Conservation (phyloP, 208 protist species). For the Naegleria gruberi region DNA sequence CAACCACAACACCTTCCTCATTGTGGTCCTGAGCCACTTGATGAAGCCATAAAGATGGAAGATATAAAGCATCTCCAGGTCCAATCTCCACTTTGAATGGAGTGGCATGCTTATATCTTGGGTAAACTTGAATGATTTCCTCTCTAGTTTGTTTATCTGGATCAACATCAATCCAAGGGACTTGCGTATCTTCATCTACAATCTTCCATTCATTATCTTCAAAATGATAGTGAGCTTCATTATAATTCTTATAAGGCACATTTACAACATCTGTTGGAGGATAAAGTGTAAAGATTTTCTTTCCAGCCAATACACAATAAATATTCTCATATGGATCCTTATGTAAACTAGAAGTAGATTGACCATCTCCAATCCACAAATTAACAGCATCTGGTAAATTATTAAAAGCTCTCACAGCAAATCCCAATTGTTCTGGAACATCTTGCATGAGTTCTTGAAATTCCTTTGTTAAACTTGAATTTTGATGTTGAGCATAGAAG, state of each 20-base stretch:
- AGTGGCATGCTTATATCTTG: conserved; percentile 41
- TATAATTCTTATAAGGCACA: conserved; percentile 58
- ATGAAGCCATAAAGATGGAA: conserved; percentile 76
- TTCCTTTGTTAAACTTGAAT: conserved; percentile 66
- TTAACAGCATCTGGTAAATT: conserved; percentile 65
- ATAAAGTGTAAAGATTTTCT: conserved; percentile 45
- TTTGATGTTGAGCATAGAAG: conserved; percentile 74
- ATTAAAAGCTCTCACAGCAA: conserved; percentile 36
- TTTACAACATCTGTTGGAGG: conserved; percentile 30
- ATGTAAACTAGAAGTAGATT: conserved; percentile 70
- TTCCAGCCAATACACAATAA: conserved; percentile 69
- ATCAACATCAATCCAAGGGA: conserved; percentile 76
- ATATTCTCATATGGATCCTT: conserved; percentile 83
- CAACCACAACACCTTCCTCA: conserved; percentile 53
- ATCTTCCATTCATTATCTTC: conserved; percentile 28
- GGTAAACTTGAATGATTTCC: conserved; percentile 39
- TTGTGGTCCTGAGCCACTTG: conserved; percentile 70
- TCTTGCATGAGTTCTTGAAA: not conserved
- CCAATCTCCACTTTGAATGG: conserved; percentile 61
- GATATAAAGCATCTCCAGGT: conserved; percentile 72
- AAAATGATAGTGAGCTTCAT: conserved; percentile 46
- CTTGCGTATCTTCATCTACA: conserved; percentile 31
- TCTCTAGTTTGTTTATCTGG: conserved; percentile 43
- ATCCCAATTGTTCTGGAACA: not conserved
- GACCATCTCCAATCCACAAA: conserved; percentile 69